Percentiles rank a stretch among this genome's conserved stretches.
phyloP scores from a whole-genome alignment of 805 yeast genomes.

The Dipodascus albidus region DNA sequence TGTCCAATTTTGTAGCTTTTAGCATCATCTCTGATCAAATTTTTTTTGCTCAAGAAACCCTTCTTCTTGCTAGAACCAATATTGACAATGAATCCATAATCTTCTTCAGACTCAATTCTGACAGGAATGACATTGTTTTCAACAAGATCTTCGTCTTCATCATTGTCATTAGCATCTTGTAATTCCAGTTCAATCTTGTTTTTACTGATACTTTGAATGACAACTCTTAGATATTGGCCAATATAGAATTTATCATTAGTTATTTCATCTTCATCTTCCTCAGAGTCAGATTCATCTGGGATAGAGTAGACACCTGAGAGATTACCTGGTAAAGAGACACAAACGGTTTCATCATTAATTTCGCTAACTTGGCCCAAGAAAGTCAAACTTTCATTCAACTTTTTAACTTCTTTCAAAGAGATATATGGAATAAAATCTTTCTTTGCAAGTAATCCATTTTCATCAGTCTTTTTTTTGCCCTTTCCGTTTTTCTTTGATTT shows the following conservation, averaged over 20 bases:
- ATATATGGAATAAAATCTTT: conserved; percentile 23
- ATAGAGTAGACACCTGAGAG: conserved; percentile 63
- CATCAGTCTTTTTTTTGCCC: neutral
- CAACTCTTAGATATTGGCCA: conserved; percentile 79
- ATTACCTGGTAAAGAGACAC: conserved; percentile 68
- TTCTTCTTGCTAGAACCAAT: conserved; percentile 44
- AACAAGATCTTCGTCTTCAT: conserved; percentile 34
- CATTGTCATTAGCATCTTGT: conserved; percentile 22
- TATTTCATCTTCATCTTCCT: conserved; percentile 41
- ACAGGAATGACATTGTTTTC: conserved; percentile 63
- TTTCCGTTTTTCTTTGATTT: conserved; percentile 11
- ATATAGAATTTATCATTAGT: conserved; percentile 38
- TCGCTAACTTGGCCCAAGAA: conserved; percentile 67
- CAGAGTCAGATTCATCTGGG: conserved; percentile 50
- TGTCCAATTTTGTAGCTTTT: conserved; percentile 44
- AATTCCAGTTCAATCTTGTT: conserved; percentile 50
- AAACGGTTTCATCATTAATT: conserved; percentile 51
- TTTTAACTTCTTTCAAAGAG: conserved; percentile 53
- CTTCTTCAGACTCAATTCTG: conserved; percentile 71
- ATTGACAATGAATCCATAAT: conserved; percentile 76
- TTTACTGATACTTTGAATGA: conserved; percentile 67
- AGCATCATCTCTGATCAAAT: conserved; percentile 29
- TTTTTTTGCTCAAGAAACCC: conserved; percentile 72
- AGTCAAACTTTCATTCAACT: conserved; percentile 55
- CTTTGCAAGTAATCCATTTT: conserved; percentile 10